Evolutionary conservation across 2,329 filamentous ascomycete species (phyloP).

Genomic region (Thermomyces lanuginosus): DNA sequence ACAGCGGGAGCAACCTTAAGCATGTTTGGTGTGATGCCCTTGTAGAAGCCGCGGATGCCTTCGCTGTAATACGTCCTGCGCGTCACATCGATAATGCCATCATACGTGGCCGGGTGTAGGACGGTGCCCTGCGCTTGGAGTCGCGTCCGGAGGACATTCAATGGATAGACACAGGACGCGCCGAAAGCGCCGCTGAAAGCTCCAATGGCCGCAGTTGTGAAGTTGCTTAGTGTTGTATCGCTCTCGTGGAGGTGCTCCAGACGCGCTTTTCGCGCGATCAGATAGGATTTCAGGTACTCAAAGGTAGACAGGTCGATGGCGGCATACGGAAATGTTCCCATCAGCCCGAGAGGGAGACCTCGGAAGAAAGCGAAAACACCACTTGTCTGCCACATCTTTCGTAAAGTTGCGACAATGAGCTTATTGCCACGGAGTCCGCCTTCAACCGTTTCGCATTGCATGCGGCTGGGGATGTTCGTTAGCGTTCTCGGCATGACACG

Average conservation of each 20-base stretch:
- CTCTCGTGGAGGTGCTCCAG: conserved; percentile 59
- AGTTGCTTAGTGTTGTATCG: conserved; percentile 62
- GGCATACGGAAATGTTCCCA: conserved; percentile 96
- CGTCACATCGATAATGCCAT: conserved; percentile 77
- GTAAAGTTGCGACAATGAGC: conserved; percentile 65
- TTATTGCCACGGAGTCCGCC: conserved; percentile 70
- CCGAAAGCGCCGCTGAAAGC: conserved; percentile 83
- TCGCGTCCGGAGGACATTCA: conserved; percentile 83
- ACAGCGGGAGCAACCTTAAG: conserved; percentile 92
- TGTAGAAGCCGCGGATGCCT: conserved; percentile 75
- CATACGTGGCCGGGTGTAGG: conserved; percentile 82
- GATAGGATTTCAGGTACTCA: conserved; percentile 68
- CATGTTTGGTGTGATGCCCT: conserved; percentile 84
- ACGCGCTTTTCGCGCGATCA: conserved; percentile 55
- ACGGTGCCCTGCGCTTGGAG: conserved; percentile 87
- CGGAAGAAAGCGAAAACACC: conserved; percentile 69
- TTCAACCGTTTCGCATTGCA: conserved; percentile 87
- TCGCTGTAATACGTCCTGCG: conserved; percentile 68
- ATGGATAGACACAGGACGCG: conserved; percentile 82
- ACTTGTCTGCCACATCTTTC: conserved; percentile 69
- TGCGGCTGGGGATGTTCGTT: conserved; percentile 36
- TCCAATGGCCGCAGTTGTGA: conserved; percentile 75
- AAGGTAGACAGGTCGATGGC: conserved; percentile 94
- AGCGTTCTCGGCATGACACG: not conserved
- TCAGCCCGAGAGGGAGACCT: conserved; percentile 77